Conservation (phyloP, 805 yeast genomes). For the Crinitomyces ghanaensis region DNA sequence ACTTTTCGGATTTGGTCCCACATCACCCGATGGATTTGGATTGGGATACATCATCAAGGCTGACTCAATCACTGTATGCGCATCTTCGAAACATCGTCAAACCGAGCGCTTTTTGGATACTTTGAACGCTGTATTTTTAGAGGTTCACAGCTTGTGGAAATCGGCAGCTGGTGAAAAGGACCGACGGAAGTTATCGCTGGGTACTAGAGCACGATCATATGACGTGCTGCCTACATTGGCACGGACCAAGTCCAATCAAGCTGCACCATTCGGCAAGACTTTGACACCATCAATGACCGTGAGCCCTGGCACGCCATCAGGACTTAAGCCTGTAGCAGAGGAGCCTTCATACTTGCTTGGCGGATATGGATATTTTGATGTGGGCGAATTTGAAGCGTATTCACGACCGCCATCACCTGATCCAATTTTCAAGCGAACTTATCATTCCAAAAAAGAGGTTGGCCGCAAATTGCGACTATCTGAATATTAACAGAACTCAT, state of each 20-base stretch:
- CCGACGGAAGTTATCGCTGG: conserved; percentile 8
- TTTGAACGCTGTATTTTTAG: conserved; percentile 48
- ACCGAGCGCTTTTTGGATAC: conserved; percentile 67
- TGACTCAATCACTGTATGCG: conserved; percentile 68
- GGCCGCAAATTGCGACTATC: conserved; percentile 54
- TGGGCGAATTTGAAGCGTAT: conserved; percentile 52
- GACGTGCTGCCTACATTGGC: conserved; percentile 9
- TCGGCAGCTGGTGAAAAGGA: conserved; percentile 5
- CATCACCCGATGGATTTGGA: conserved; percentile 84
- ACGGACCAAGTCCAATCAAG: not conserved
- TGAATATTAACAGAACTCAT: conserved; percentile 52
- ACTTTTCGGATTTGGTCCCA: conserved; percentile 87
- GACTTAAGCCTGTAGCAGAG: conserved; percentile 13
- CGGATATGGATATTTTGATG: conserved; percentile 80
- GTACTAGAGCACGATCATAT: conserved; percentile 15
- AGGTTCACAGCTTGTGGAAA: conserved; percentile 37
- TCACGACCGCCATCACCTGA: conserved; percentile 52
- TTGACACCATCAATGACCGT: conserved; percentile 8
- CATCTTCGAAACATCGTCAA: conserved; percentile 81
- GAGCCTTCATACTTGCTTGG: conserved; percentile 41
- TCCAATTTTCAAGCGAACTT: conserved; percentile 30
- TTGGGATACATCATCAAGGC: conserved; percentile 79
- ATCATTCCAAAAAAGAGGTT: conserved; percentile 40
- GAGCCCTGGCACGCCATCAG: too few species aligned
- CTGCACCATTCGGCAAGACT: conserved; percentile 12